Conservation (phyloP, 2,329 filamentous ascomycete species). For the Stemphylium vesicarium region DNA sequence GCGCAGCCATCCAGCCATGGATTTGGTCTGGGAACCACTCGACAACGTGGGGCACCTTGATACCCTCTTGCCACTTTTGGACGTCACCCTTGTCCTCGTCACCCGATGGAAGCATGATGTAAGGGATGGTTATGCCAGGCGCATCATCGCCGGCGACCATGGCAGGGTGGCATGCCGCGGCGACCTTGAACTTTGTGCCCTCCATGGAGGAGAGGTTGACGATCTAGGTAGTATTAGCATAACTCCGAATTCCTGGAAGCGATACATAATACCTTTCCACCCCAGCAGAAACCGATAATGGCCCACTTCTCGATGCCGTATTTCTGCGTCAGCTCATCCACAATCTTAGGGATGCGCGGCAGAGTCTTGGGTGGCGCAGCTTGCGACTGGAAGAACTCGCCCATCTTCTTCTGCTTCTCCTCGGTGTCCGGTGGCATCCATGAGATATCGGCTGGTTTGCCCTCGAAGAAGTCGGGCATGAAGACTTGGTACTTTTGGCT, state of each 20-base stretch:
- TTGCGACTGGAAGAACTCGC: conserved; percentile 63
- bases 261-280: conserved; percentile 54
- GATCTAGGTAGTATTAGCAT: conserved; percentile 52
- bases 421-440: conserved; percentile 67
- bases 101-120: conserved; percentile 62
- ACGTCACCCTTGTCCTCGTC: conserved; percentile 63
- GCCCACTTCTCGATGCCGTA: conserved; percentile 62
- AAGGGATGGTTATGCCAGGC: conserved; percentile 61
- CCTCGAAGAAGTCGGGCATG: conserved; percentile 91
- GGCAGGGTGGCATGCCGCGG: conserved; percentile 63
- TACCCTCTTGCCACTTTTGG: conserved; percentile 55
- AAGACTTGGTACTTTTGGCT: conserved; percentile 79
- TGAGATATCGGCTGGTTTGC: conserved; percentile 68
- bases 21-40: conserved; percentile 58
- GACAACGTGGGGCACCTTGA: conserved; percentile 56
- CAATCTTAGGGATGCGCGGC: conserved; percentile 61
- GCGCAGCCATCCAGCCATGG: conserved; percentile 55
- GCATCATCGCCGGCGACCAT: conserved; percentile 67
- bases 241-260: neutral
- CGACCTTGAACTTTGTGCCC: conserved; percentile 63
- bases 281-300: conserved; percentile 68
- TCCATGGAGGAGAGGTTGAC: conserved; percentile 60
- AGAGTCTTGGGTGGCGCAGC: conserved; percentile 65
- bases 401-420: conserved; percentile 66
- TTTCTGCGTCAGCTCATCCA: conserved; percentile 60